phyloP scores from a whole-genome alignment of 805 yeast genomes.

The Wickerhamiella sergipiensis region DNA sequence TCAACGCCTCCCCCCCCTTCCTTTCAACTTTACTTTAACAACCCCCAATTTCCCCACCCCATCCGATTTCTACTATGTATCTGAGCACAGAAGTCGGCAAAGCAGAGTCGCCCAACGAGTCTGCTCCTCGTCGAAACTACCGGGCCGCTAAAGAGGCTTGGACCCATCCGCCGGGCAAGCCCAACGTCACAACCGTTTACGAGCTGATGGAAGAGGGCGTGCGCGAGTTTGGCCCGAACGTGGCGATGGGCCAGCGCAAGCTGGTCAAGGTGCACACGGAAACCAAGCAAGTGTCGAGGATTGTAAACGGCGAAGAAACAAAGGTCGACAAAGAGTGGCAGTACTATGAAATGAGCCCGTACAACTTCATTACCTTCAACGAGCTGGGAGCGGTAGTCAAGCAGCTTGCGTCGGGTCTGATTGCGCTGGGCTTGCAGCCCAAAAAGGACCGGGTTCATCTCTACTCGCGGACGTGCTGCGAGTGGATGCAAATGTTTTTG shows the following conservation, averaged over 20 bases:
- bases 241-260: slow-evolving; percentile 69
- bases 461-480: slow-evolving; percentile 75
- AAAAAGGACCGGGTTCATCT: slow-evolving; percentile 57
- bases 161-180: slow-evolving; percentile 49
- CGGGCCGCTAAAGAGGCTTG: slow-evolving; percentile 28
- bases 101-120: slow-evolving; percentile 23
- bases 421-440: slow-evolving; percentile 57
- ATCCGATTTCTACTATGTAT: too few relatives aligned
- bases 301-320: slow-evolving; percentile 60
- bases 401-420: slow-evolving; percentile 60
- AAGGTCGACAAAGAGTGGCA: slow-evolving; percentile 78
- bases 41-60: background rate
- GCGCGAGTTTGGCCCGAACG: slow-evolving; percentile 37
- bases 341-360: slow-evolving; percentile 65
- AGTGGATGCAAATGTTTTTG: slow-evolving; percentile 80
- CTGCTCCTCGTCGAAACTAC: slow-evolving; percentile 25
- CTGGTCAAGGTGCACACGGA: slow-evolving; percentile 63
- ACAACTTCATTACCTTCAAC: slow-evolving; percentile 48
- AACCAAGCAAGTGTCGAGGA: slow-evolving; percentile 55
- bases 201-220: slow-evolving; percentile 56
- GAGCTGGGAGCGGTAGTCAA: slow-evolving; percentile 39
- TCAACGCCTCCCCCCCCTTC: background rate
- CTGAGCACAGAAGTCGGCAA: slow-evolving; percentile 22
- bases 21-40: background rate
- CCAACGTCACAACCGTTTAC: slow-evolving; percentile 43